phyloP scores from a whole-genome alignment of 495 filamentous ascomycete genomes.

The Aspergillus haitiensis region DNA sequence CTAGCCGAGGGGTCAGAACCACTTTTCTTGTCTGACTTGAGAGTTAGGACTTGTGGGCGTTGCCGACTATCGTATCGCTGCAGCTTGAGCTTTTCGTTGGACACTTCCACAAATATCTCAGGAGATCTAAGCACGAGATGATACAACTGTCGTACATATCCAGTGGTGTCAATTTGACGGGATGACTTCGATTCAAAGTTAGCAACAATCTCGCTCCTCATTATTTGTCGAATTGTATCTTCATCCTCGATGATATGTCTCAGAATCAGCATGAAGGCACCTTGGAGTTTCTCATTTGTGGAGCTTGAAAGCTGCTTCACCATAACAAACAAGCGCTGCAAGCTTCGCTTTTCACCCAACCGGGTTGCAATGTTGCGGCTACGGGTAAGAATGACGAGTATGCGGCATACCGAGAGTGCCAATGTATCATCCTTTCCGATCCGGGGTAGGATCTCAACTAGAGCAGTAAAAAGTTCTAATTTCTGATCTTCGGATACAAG shows the following conservation, averaged over 20 bases:
- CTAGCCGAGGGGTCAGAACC: slow-evolving; percentile 30
- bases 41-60: slow-evolving; percentile 56
- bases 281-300: slow-evolving; percentile 72
- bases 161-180: slow-evolving; percentile 65
- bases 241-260: slow-evolving; percentile 95
- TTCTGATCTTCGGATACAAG: slow-evolving; percentile 67
- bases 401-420: slow-evolving; percentile 77
- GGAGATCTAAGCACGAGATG: slow-evolving; percentile 83
- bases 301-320: slow-evolving; percentile 82
- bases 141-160: slow-evolving; percentile 74
- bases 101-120: slow-evolving; percentile 85
- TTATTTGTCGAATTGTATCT: slow-evolving; percentile 83
- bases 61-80: slow-evolving; percentile 58
- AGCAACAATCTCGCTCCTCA: slow-evolving; percentile 83
- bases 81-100: slow-evolving; percentile 80
- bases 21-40: slow-evolving; percentile 53
- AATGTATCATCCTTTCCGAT: slow-evolving; percentile 84
- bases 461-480: slow-evolving; percentile 64
- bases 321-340: slow-evolving; percentile 91
- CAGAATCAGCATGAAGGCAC: slow-evolving; percentile 81
- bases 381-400: slow-evolving; percentile 88
- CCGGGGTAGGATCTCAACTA: slow-evolving; percentile 79
- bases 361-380: slow-evolving; percentile 68
- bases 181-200: slow-evolving; percentile 66
- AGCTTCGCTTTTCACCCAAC: slow-evolving; percentile 81